Evolutionary conservation across 2,329 filamentous ascomycete species (phyloP).

Genomic region (Aspergillus sp.): DNA sequence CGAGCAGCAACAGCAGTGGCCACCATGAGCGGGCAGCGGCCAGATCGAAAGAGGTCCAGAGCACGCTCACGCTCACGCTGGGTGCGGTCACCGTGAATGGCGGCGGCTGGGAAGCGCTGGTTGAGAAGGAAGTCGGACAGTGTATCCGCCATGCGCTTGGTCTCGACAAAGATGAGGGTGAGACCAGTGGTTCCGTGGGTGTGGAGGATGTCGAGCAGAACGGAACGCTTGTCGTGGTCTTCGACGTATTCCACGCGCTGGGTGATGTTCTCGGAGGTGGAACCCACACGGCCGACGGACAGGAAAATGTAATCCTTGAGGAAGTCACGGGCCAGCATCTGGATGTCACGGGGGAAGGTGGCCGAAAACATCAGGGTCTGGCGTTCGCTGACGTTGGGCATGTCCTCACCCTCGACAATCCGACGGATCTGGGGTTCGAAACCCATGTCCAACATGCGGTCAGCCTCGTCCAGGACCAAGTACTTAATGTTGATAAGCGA

Average conservation of each 20-base stretch:
- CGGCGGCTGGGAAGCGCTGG: constrained; percentile 95
- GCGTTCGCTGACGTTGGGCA: constrained; percentile 73
- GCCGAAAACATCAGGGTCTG: constrained; percentile 99
- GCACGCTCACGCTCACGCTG: constrained; percentile 98
- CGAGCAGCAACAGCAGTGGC: constrained; percentile 91
- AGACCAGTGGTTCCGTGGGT: constrained; percentile 74
- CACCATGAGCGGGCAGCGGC: constrained; percentile 89
- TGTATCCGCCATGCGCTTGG: constrained; percentile 98
- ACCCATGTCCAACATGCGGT: constrained; percentile 99
- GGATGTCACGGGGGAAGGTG: constrained; percentile 97
- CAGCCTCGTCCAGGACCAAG: constrained; percentile 94
- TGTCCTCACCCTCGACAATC: constrained; percentile 97
- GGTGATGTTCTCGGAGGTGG: constrained; percentile 99
- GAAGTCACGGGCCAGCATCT: constrained; percentile 98
- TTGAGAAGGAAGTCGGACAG: constrained; percentile 98
- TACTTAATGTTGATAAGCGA: constrained; percentile 99
- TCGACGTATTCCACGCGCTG: constrained; percentile 98
- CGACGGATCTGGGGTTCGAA: constrained; percentile 99
- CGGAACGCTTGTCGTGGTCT: constrained; percentile 93
- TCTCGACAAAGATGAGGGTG: constrained; percentile 97
- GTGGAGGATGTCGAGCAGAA: constrained; percentile 93
- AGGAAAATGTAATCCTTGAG: constrained; percentile 99
- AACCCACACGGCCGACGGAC: constrained; percentile 95
- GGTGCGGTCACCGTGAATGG: constrained; percentile 96
- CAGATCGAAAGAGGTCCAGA: constrained; percentile 94